A percentile compares a stretch with the other conserved stretches of the same genome.
Evolutionary conservation across 2,329 filamentous ascomycete species (phyloP).

Genomic region (Sordariomycetes sp.): DNA sequence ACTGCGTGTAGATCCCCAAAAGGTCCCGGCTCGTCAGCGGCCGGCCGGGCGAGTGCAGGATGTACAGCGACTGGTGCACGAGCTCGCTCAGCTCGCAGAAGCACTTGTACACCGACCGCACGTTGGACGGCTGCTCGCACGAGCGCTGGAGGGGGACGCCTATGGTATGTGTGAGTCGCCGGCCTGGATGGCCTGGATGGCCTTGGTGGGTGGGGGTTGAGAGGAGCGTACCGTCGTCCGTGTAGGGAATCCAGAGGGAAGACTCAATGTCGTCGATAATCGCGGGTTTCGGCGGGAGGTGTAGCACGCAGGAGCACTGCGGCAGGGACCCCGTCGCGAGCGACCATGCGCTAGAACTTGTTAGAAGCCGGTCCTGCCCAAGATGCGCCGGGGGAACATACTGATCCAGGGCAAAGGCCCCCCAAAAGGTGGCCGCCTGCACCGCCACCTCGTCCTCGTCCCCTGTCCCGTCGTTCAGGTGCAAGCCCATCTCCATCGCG

Average conservation of each 20-base stretch:
- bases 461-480: constrained; percentile 36
- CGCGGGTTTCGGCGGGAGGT: constrained; percentile 46
- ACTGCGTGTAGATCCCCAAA: constrained; percentile 55
- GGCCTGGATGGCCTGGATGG: background rate
- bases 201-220: constrained; percentile 1
- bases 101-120: constrained; percentile 56
- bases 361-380: background rate
- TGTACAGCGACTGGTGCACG: constrained; percentile 59
- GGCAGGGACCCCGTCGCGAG: constrained; percentile 52
- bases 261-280: constrained; percentile 51
- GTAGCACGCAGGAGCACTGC: constrained; percentile 45
- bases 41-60: constrained; percentile 60
- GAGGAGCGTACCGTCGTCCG: constrained; percentile 37
- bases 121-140: constrained; percentile 54
- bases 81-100: constrained; percentile 66
- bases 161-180: constrained; percentile 12
- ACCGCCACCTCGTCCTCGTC: constrained; percentile 48
- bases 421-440: constrained; percentile 50
- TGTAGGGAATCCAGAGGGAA: constrained; percentile 49
- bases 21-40: constrained; percentile 54
- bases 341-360: constrained; percentile 47
- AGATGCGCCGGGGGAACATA: constrained; percentile 21
- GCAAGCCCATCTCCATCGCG: constrained; percentile 61
- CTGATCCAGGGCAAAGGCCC: constrained; percentile 53
- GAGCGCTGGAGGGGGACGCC: constrained; percentile 42